Evolutionary conservation across 306 rosid genomes (phyloP), one percentile per base, ranked within the genome.

Genomic region (Senna siamea): DNA sequence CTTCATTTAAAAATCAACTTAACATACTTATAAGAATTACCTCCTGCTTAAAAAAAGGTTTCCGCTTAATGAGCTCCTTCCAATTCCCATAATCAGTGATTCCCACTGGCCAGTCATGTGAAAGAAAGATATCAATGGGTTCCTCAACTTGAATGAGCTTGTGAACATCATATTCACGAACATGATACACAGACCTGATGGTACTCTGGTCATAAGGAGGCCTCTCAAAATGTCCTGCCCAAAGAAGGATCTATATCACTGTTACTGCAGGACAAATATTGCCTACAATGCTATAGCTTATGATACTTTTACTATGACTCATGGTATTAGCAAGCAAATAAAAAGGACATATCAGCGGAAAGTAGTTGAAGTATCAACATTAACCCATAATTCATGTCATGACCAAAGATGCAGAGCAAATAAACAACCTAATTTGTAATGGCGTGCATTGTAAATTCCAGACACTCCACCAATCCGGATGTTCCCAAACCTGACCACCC

Each of bases 41-140:
- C 96, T 94, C 98, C 55, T 84, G 77, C 86, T 62, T 73, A 37
- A 91, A 94, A 69, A 17, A 78, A 26, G 73, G 86, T 78, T 91
- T 94, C 26, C 30, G 65, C 56, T 58, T 84, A 66, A 89, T 79
- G 79, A 91, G 97, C 51, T 84, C 82, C 85, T 80, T 35, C 85
- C 88, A 89, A 72, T 94, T 76, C 84, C 98, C 98, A 77, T 78
- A 88, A 70, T 91, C 96, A 63, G 97, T 91, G 84, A 94, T 88
- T 32, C 95, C 88, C 72, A 85, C 44, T 0, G 97, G 98, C 98
- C 98, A 94, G 83, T 94, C 98, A 80, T 94, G 97, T 5, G 98
- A 94, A 51, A 94, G 91, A 85, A 91, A 94, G 56, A 94, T 84
- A 79, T 91, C 91, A 40, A 94, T 56, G 0, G 93, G 96, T 48